Base-by-base conservation (phyloP, 805 yeast species). In the Hanseniaspora singularis region DNA sequence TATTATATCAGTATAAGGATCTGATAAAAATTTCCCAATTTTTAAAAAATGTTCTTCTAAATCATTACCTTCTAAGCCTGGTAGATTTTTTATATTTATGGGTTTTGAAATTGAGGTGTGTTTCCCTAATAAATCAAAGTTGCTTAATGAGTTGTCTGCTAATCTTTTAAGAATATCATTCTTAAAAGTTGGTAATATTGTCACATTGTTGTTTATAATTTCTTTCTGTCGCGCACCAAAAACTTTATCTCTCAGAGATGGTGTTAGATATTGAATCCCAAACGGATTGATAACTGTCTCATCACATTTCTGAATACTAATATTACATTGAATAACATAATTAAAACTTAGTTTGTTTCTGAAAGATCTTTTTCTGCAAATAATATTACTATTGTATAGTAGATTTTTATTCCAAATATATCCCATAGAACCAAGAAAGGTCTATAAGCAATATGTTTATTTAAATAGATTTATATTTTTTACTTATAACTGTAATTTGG, bases 21-120 rank as follows among this genome's bases (percentile, higher is more conserved):
- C 72, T 0, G 79, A 63, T 39, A 76, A 71, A 49, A 66, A 63
- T 19, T 63, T 56, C 0, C 95, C 97, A 3, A 86, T 58, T 51
- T 73, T 70, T 54, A 76, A 71, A 59, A 92, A 92, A 66, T 92
- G 99, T 56, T 85, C 95, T 57, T 83, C 94, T 7, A 92, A 62
- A 7, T 77, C 65, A 1, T 59, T 49, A 0, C 97, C 98, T 43
- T 78, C 76, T n/a, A 89, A 59, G 20, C 64, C 61, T 0, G 99
- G 98, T 12, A 88, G 58, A 14, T 70, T 56, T 14, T 37, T 22
- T 32, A 81, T 68, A 15, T 62, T 55, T 2, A 85, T 74, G 0
- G 94, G 88, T 1, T 70, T 71, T 2, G 69, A 61, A 1, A 76
- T 62, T 2, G 73, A 71, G 1, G 95, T 83, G 51, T 74, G 73